phyloP scores from a whole-genome alignment of 331 rosid genomes.

The Malus hybrid region DNA sequence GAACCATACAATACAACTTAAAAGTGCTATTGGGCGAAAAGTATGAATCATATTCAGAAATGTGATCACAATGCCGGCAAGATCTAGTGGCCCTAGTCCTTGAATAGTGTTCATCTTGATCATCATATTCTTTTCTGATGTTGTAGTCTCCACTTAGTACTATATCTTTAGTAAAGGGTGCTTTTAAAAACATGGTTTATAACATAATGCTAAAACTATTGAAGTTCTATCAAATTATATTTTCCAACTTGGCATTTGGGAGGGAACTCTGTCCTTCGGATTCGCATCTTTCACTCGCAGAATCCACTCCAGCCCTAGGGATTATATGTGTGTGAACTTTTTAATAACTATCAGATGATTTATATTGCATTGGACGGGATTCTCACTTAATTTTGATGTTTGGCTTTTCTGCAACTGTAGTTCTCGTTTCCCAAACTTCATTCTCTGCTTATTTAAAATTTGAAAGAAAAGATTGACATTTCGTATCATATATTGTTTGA shows the following conservation, averaged over 20 bases:
- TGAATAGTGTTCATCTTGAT: background rate
- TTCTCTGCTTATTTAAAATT: background rate
- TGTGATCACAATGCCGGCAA: background rate
- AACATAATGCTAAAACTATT: background rate
- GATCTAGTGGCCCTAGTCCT: background rate
- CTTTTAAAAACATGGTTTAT: background rate
- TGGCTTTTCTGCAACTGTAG: background rate
- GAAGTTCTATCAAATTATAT: background rate
- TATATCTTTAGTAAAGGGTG: background rate
- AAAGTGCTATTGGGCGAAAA: background rate
- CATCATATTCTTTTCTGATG: background rate
- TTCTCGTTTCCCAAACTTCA: background rate
- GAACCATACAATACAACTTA: background rate
- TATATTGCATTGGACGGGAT: no score
- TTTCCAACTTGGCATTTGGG: background rate
- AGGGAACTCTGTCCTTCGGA: background rate
- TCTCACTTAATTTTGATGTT: background rate
- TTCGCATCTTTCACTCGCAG: background rate
- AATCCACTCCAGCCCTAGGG: no score
- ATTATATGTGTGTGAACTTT: no score
- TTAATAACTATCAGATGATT: no score
- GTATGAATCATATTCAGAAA: background rate
- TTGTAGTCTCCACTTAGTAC: background rate
- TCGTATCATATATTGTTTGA: background rate
- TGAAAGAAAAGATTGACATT: background rate